Percentiles rank a stretch among this genome's conserved stretches.
Evolutionary conservation across 345 rosid species (phyloP).

Genomic region (Conringia planisiliqua): DNA sequence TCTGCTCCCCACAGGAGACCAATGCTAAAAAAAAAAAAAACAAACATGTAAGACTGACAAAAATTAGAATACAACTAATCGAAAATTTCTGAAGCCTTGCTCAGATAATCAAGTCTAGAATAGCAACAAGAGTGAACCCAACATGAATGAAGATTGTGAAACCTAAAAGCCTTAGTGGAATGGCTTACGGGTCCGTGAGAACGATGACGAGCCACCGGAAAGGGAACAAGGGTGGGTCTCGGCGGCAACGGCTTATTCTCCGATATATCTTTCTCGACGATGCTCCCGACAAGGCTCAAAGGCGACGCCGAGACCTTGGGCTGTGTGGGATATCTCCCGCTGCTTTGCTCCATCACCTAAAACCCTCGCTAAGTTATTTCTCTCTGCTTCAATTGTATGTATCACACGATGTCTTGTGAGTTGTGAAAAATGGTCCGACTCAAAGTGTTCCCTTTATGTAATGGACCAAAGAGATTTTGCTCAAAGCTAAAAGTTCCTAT

Average conservation of each 20-base stretch:
- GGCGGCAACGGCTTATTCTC: slow-evolving; percentile 49
- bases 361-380: no score
- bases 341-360: background rate
- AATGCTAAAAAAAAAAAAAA: slow-evolving; percentile 43
- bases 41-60: background rate
- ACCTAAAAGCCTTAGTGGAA: background rate
- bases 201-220: slow-evolving; percentile 91
- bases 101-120: background rate
- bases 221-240: slow-evolving; percentile 58
- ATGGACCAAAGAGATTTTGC: no score
- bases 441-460: slow-evolving; percentile 9
- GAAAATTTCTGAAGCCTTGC: no score
- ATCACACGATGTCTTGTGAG: no score
- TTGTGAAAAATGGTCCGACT: background rate
- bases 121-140: background rate
- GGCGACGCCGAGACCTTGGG: slow-evolving; percentile 2
- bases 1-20: slow-evolving; percentile 41
- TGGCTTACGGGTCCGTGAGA: slow-evolving; percentile 79
- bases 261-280: slow-evolving; percentile 65
- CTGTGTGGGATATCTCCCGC: background rate
- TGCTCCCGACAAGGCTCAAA: slow-evolving; percentile 54
- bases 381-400: background rate
- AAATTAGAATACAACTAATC: no score
- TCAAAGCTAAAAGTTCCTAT: slow-evolving; percentile 19
- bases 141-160: no score